Evolutionary conservation across 1,284 basidiomycete species (phyloP).

Genomic region (Cyathus olla): DNA sequence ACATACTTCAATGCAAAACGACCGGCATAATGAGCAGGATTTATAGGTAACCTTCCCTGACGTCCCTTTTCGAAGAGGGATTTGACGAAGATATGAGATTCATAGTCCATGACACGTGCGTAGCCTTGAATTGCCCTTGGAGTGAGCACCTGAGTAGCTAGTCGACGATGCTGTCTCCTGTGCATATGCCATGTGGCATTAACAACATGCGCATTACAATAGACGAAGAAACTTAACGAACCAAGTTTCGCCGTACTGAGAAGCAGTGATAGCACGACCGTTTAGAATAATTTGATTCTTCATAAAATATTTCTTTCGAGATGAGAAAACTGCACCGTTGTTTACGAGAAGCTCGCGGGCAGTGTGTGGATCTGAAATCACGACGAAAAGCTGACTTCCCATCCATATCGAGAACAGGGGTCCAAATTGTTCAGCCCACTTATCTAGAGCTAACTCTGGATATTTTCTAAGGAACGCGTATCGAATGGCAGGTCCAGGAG

Average conservation of each 20-base stretch:
- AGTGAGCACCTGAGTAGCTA: constrained; percentile 43
- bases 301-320: constrained; percentile 52
- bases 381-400: constrained; percentile 55
- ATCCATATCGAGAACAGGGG: constrained; percentile 52
- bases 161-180: constrained; percentile 53
- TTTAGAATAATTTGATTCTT: constrained; percentile 53
- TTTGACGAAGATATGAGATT: constrained; percentile 46
- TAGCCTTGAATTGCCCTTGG: constrained; percentile 46
- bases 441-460: constrained; percentile 47
- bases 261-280: constrained; percentile 54
- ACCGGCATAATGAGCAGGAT: constrained; percentile 39
- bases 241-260: constrained; percentile 53
- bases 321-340: constrained; percentile 55
- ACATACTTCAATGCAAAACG: constrained; percentile 40
- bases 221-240: constrained; percentile 9
- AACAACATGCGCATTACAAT: too few species aligned
- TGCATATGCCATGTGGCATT: not conserved
- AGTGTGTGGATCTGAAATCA: constrained; percentile 51
- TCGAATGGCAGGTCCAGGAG: constrained; percentile 44
- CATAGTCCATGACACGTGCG: constrained; percentile 43
- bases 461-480: constrained; percentile 47
- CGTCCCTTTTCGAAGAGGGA: constrained; percentile 42
- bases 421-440: constrained; percentile 52
- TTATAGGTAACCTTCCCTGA: constrained; percentile 43
- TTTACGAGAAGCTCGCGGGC: constrained; percentile 54